Percentiles rank a stretch among this genome's conserved stretches.
phyloP scores from a whole-genome alignment of 371 early-diverging fungal species.

The Phascolomyces articulosus region DNA sequence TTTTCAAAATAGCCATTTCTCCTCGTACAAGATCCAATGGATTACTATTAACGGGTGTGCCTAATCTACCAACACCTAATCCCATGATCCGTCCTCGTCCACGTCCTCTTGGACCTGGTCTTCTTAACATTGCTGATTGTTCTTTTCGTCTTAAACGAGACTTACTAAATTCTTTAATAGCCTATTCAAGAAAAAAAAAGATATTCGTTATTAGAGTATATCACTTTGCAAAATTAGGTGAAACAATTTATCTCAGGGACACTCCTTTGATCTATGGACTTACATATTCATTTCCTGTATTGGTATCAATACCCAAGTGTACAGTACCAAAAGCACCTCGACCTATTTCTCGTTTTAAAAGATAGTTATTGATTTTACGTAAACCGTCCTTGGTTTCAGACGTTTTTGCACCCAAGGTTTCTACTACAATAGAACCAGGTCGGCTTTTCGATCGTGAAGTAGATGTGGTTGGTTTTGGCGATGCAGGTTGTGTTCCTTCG shows the following conservation, averaged over 20 bases:
- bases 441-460: slow-evolving; percentile 14
- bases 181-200: slow-evolving; percentile 43
- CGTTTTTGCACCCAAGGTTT: slow-evolving; percentile 74
- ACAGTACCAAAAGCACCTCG: slow-evolving; percentile 92
- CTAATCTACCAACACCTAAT: slow-evolving; percentile 29
- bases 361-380: slow-evolving; percentile 81
- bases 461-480: not conserved
- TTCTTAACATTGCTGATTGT: slow-evolving; percentile 58
- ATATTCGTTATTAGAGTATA: no score
- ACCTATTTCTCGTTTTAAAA: slow-evolving; percentile 77
- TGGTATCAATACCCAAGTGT: slow-evolving; percentile 70
- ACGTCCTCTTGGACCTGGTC: slow-evolving; percentile 40
- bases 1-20: slow-evolving; percentile 95
- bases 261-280: no score
- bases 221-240: no score
- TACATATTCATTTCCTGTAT: slow-evolving; percentile 61
- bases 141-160: slow-evolving; percentile 77
- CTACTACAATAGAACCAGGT: slow-evolving; percentile 55
- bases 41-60: slow-evolving; percentile 27
- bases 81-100: slow-evolving; percentile 39
- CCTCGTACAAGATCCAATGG: slow-evolving; percentile 87
- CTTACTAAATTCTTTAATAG: slow-evolving; percentile 93
- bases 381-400: slow-evolving; percentile 71
- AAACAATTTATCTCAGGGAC: no score
- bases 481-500: slow-evolving; percentile 4